These are phyloP conservation scores for Peronospora belbahrii DNA, from an alignment of 352 stramenopile species.

Conservation along the genomic window DNA sequence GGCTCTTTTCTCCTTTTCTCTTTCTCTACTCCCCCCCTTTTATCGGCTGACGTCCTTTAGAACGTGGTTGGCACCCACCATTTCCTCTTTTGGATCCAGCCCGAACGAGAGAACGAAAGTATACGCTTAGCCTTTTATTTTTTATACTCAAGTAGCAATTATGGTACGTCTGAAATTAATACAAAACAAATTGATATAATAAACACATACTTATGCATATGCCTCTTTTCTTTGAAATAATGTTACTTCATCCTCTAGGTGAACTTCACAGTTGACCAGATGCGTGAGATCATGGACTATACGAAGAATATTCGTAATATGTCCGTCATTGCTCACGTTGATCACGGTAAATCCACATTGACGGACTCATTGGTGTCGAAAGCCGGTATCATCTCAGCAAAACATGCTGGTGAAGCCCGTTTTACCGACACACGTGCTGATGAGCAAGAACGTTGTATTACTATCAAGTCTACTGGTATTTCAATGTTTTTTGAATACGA, in stretches of 20 bases:
- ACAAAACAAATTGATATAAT: no score
- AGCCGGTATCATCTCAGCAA: constrained; percentile 98
- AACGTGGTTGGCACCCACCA: no score
- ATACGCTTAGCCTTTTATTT: constrained; percentile 14
- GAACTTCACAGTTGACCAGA: constrained; percentile 99
- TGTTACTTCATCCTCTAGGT: no score
- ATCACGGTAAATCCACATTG: constrained; percentile 99
- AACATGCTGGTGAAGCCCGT: constrained; percentile 96
- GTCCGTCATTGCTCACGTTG: constrained; percentile 99
- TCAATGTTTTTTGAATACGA: constrained; percentile 99
- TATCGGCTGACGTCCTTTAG: no score
- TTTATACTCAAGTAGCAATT: constrained; percentile 37
- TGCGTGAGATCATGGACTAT: constrained; percentile 97
- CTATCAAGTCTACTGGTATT: constrained; percentile 99
- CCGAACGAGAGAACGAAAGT: constrained; percentile 18
- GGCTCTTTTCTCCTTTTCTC: constrained; percentile 28
- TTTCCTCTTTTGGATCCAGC: constrained; percentile 60
- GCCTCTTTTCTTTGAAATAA: no score
- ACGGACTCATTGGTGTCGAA: constrained; percentile 99
- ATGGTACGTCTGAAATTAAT: constrained; percentile 29
- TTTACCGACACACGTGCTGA: constrained; percentile 99
- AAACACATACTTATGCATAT: no score
- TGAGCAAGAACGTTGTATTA: constrained; percentile 99
- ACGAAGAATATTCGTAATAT: constrained; percentile 99
- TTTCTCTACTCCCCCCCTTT: constrained; percentile 8